phyloP scores from a whole-genome alignment of 2,329 filamentous ascomycete genomes.

The Colletotrichum viniferum region DNA sequence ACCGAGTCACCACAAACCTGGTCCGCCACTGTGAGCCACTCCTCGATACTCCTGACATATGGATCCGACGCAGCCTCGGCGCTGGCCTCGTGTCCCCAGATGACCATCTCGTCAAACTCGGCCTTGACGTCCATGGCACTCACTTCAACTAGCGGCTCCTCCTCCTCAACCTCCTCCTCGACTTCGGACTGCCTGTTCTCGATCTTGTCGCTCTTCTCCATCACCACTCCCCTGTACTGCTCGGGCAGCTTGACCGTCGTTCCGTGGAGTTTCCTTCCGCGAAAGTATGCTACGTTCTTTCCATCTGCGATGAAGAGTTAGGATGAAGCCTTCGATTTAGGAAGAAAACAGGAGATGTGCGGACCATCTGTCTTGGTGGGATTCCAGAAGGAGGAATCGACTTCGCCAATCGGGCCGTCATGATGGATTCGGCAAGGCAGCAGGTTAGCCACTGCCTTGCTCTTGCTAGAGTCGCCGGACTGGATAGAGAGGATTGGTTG shows the following conservation, averaged over 20 bases:
- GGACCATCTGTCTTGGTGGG: slow-evolving; percentile 55
- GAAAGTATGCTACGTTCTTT: slow-evolving; percentile 68
- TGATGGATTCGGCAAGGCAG: slow-evolving; percentile 83
- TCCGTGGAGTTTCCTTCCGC: slow-evolving; percentile 80
- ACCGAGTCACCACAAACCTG: slow-evolving; percentile 50
- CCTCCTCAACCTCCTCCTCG: slow-evolving; percentile 47
- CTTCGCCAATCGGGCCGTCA: slow-evolving; percentile 70
- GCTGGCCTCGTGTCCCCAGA: slow-evolving; percentile 83
- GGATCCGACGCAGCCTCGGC: slow-evolving; percentile 68
- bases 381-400: slow-evolving; percentile 70
- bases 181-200: slow-evolving; percentile 33
- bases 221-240: slow-evolving; percentile 71
- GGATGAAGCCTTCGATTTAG: background rate
- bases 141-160: slow-evolving; percentile 41
- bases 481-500: slow-evolving; percentile 47
- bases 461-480: slow-evolving; percentile 21
- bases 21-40: slow-evolving; percentile 80
- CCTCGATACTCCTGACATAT: slow-evolving; percentile 76
- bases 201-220: slow-evolving; percentile 47
- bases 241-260: slow-evolving; percentile 69
- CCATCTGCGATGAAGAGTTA: slow-evolving; percentile 44
- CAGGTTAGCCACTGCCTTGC: slow-evolving; percentile 67
- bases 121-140: slow-evolving; percentile 67
- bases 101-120: slow-evolving; percentile 73
- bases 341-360: slow-evolving; percentile 20